phyloP scores from a whole-genome alignment of 1,284 basidiomycete species.

The Inonotus hispidus region DNA sequence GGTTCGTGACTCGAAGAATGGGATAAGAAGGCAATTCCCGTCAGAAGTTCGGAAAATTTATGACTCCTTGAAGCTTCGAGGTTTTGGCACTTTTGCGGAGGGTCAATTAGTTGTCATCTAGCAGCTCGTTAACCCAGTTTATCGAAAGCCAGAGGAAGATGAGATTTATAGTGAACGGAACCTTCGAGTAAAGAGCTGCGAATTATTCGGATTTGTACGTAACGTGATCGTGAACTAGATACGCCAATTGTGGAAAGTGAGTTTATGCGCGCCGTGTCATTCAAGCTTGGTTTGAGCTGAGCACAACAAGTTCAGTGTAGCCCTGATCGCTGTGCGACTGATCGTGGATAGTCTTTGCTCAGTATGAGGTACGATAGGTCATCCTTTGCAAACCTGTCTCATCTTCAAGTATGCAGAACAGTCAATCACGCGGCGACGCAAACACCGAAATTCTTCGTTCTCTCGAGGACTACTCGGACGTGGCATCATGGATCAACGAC shows the following conservation, averaged over 20 bases:
- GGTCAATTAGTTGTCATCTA: too few species aligned
- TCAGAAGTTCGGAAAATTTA: neutral
- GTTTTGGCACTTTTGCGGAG: neutral
- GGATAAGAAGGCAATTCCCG: neutral
- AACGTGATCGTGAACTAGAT: too few species aligned
- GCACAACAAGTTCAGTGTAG: neutral
- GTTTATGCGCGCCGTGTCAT: too few species aligned
- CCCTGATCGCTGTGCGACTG: neutral
- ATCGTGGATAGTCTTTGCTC: too few species aligned
- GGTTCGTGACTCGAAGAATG: too few species aligned
- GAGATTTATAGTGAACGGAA: too few species aligned
- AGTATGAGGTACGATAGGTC: neutral
- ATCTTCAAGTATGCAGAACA: slow-evolving; percentile 13
- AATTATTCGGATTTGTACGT: too few species aligned
- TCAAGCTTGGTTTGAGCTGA: neutral
- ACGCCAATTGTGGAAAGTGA: too few species aligned
- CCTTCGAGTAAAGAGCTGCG: too few species aligned
- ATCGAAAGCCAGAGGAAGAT: too few species aligned
- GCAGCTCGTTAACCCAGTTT: too few species aligned
- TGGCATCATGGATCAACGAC: slow-evolving; percentile 25
- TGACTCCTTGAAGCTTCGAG: neutral
- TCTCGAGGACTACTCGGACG: slow-evolving; percentile 33
- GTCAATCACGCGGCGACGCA: neutral
- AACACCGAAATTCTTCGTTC: slow-evolving; percentile 23
- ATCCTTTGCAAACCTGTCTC: neutral